Evolutionary conservation across 768 basidiomycete species (phyloP), one percentile per base, ranked within the genome.

Genomic region (Gloeopeniophorella convolvens): DNA sequence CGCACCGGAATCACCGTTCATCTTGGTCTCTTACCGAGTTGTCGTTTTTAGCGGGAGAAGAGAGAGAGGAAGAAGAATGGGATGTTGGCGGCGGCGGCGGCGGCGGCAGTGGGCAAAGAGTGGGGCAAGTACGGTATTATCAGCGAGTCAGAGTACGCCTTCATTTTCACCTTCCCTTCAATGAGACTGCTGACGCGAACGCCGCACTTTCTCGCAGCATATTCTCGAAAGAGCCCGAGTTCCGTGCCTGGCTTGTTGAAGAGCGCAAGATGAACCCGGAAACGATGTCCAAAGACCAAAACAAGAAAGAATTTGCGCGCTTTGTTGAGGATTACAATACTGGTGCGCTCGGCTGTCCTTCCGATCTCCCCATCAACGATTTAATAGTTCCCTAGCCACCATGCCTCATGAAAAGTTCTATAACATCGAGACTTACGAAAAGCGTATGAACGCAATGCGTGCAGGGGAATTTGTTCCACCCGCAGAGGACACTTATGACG

Each of bases 361-460:
- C 32, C 35, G 32, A 40, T 28, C 8, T 45, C 16, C 49, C 7
- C 21, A 41, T 36, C 54, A 49, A 20, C 41, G 23, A 16, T n/a
- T 20, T 28, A 1, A 13, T 16, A 35, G 23, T 33, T 32, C 20
- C 11, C 51, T n/a, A 92, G 92, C 91, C 12, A 96, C 93, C 3
- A 74, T 96, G 3, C 89, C 93, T 9, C 87, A 95, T 60, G 91
- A 94, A 65, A 96, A 96, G 65, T 96, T 93, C 66, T 95, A 95
- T 66, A 79, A 93, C 62, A 90, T 94, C 78, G 82, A 80, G 47
- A 76, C 79, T 5, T 92, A 91, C 63, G 89, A 93, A 53, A 72
- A 72, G 18, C 83, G 89, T 40, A 95, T 95, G 93, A 66, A 78
- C 31, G 81, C 89, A 18, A 69, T 95, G 42, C 81, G 91, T 37